Conservation (phyloP, 352 stramenopile genomes). For the Achlya hypogyna region DNA sequence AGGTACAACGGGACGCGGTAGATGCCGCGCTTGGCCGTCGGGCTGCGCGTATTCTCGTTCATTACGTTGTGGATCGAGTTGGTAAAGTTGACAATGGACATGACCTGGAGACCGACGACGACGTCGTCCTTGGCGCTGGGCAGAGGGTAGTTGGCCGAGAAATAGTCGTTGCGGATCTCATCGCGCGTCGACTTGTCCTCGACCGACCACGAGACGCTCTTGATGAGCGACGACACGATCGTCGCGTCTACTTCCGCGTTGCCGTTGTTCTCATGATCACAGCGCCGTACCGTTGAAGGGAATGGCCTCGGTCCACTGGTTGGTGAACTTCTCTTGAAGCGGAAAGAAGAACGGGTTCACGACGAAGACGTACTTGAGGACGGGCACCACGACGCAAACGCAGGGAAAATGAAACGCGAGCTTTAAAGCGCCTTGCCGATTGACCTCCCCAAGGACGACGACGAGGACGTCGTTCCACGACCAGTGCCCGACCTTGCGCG, state of each 20-base stretch:
- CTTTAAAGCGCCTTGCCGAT: conserved; percentile 31
- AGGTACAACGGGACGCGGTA: conserved; percentile 30
- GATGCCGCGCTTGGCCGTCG: conserved; percentile 34
- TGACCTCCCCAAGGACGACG: conserved; percentile 27
- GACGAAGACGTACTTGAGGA: conserved; percentile 37
- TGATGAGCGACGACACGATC: conserved; percentile 22
- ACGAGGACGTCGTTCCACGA: conserved; percentile 28
- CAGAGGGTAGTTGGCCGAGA: conserved; percentile 17
- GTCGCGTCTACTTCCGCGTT: conserved; percentile 23
- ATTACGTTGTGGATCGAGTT: conserved; percentile 36
- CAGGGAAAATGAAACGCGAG: conserved; percentile 31
- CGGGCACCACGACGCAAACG: conserved; percentile 26
- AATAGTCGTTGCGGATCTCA: conserved; percentile 10
- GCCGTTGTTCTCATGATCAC: background rate
- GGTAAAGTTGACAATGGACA: conserved; percentile 32
- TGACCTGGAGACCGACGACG: conserved; percentile 28
- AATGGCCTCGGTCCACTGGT: conserved; percentile 32
- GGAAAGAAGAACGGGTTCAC: conserved; percentile 36
- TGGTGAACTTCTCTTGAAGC: conserved; percentile 28
- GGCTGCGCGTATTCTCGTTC: conserved; percentile 29
- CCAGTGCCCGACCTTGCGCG: conserved; percentile 29
- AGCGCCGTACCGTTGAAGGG: conserved; percentile 26
- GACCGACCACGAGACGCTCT: conserved; percentile 4
- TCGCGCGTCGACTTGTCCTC: background rate
- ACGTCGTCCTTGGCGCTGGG: background rate